Evolutionary conservation across 805 yeast species (phyloP).

Genomic region (Candida dajiaensis): DNA sequence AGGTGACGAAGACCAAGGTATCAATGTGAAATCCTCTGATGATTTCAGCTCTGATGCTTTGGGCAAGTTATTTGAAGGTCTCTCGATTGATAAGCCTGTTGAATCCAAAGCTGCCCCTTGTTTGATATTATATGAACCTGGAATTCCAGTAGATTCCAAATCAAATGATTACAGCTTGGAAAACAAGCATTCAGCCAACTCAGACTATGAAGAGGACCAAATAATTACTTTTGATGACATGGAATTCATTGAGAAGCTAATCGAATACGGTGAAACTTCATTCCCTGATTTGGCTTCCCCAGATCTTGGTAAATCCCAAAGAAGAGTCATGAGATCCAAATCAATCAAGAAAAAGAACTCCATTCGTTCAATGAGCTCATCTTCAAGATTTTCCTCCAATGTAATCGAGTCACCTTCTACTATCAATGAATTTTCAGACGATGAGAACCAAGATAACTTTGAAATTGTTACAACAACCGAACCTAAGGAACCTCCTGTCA

Average conservation of each 20-base stretch:
- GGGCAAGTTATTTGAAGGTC: conserved; percentile 9
- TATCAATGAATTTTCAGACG: not conserved
- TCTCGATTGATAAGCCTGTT: conserved; percentile 1
- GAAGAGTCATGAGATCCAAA: conserved; percentile 28
- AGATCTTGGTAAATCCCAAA: conserved; percentile 25
- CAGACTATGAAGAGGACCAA: conserved; percentile 5
- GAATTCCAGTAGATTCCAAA: not conserved
- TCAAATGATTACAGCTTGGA: not conserved
- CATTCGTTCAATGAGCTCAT: conserved; percentile 24
- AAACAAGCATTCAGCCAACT: conserved; percentile 8
- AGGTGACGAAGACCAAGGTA: conserved; percentile 19
- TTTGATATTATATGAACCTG: not conserved
- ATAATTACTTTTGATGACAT: conserved; percentile 26
- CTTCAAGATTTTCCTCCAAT: conserved; percentile 12
- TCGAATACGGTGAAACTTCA: conserved; percentile 35
- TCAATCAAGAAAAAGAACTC: conserved; percentile 32
- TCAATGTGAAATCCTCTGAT: conserved; percentile 7
- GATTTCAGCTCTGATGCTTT: conserved; percentile 10
- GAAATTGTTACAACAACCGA: conserved; percentile 15
- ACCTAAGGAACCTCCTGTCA: conserved; percentile 8
- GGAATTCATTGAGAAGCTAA: conserved; percentile 32
- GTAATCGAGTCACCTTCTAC: conserved; percentile 2
- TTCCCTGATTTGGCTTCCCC: conserved; percentile 28
- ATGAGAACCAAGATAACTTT: not conserved
- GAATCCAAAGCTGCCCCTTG: not conserved